Conservation (phyloP, 164 flowering plant genomes). For the Macadamia tetraphylla region DNA sequence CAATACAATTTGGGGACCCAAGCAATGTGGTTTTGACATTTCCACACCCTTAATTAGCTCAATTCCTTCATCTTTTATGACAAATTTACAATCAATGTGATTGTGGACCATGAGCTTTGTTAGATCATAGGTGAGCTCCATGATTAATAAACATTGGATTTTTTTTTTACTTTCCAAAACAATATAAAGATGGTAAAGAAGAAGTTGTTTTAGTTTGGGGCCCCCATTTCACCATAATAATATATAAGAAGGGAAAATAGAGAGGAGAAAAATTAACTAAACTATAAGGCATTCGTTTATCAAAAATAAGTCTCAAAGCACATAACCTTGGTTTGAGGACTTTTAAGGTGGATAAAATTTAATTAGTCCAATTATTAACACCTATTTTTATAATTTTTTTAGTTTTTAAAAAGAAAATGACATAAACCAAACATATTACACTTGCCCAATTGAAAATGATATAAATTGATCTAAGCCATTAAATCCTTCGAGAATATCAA, state of each 20-base stretch:
- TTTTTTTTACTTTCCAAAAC: no score
- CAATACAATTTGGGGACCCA: not conserved
- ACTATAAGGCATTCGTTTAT: not conserved
- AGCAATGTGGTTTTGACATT: not conserved
- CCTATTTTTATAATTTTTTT: not conserved
- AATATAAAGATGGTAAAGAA: no score
- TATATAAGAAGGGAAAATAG: not conserved
- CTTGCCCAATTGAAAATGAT: conserved; percentile 5
- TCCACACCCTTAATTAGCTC: not conserved
- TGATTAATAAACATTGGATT: no score
- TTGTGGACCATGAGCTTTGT: not conserved
- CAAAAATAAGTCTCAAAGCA: no score
- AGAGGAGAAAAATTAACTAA: not conserved
- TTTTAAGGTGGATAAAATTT: not conserved
- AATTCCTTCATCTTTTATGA: not conserved
- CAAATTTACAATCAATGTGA: not conserved
- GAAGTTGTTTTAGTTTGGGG: not conserved
- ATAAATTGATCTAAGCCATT: not conserved
- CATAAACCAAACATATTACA: conserved; percentile 14
- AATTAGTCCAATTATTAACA: not conserved
- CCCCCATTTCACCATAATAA: not conserved
- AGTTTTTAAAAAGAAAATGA: conserved; percentile 5
- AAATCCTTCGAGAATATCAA: not conserved
- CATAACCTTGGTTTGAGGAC: no score
- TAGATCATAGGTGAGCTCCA: no score